Percentiles rank a stretch among this genome's conserved stretches.
phyloP scores from a whole-genome alignment of 2,329 filamentous ascomycete species.

The Fusarium scirpi region DNA sequence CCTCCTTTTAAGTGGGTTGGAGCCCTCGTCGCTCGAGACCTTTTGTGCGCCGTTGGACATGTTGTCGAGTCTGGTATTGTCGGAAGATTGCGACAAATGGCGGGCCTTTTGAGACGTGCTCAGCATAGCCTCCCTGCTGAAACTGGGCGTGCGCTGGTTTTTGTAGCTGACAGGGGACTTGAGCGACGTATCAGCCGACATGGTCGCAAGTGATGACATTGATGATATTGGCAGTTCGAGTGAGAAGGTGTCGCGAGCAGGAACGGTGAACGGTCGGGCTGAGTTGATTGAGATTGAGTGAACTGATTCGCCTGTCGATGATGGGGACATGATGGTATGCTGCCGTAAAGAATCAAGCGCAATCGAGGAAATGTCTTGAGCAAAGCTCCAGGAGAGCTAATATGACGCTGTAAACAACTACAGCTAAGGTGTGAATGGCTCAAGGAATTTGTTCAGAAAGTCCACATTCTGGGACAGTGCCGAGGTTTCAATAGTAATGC shows the following conservation, averaged over 20 bases:
- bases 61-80: constrained; percentile 57
- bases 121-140: constrained; percentile 67
- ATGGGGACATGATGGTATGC: constrained; percentile 61
- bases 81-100: constrained; percentile 67
- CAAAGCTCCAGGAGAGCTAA: constrained; percentile 4
- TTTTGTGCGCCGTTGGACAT: constrained; percentile 61
- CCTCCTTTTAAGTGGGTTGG: constrained; percentile 70
- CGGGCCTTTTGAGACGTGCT: constrained; percentile 65
- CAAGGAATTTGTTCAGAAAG: constrained; percentile 31
- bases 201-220: constrained; percentile 57
- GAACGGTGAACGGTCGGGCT: constrained; percentile 59
- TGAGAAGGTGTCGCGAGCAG: constrained; percentile 61
- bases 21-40: constrained; percentile 62
- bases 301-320: constrained; percentile 66
- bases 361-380: constrained; percentile 25
- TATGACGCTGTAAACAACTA: background rate
- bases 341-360: constrained; percentile 42
- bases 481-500: constrained; percentile 23
- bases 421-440: constrained; percentile 17
- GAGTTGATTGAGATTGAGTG: constrained; percentile 56
- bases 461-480: constrained; percentile 38
- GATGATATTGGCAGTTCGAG: constrained; percentile 63
- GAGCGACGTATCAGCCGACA: constrained; percentile 58
- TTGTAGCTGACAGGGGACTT: constrained; percentile 66
- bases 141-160: constrained; percentile 57